Evolutionary conservation across 768 basidiomycete species (phyloP).

Genomic region (Chalciporus sphaerocephalus): DNA sequence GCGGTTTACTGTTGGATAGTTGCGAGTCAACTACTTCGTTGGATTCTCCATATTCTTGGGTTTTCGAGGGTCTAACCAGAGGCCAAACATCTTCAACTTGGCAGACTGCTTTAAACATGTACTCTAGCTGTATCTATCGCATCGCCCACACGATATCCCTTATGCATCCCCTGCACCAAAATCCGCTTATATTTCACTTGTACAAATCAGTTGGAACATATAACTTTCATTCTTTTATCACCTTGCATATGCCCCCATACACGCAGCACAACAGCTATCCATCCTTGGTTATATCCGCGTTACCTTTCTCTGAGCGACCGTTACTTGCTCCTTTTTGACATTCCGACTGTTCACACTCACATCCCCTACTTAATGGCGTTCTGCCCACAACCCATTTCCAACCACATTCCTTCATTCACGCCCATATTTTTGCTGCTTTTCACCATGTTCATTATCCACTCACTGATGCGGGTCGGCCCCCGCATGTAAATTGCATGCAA

Average conservation of each 20-base stretch:
- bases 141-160: slow-evolving; percentile 13
- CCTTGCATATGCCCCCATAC: slow-evolving; percentile 4
- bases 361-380: not conserved
- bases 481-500: no score
- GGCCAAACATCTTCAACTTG: slow-evolving; percentile 8
- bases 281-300: not conserved
- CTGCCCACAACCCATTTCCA: not conserved
- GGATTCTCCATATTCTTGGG: slow-evolving; percentile 21
- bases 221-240: slow-evolving; percentile 12
- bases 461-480: no score
- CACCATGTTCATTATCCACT: no score
- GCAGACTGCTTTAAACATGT: slow-evolving; percentile 1
- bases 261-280: not conserved
- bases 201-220: slow-evolving; percentile 10
- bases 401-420: not conserved
- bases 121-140: slow-evolving; percentile 19
- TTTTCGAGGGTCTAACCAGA: slow-evolving; percentile 22
- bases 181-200: slow-evolving; percentile 9
- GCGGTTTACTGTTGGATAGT: slow-evolving; percentile 20
- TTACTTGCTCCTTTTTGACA: not conserved
- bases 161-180: slow-evolving; percentile 19
- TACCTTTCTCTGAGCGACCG: not conserved
- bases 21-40: slow-evolving; percentile 22
- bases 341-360: not conserved
- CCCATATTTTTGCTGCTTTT: not conserved